Conservation (phyloP, 495 filamentous ascomycete genomes). For the Aspergillus carlsbadensis region DNA sequence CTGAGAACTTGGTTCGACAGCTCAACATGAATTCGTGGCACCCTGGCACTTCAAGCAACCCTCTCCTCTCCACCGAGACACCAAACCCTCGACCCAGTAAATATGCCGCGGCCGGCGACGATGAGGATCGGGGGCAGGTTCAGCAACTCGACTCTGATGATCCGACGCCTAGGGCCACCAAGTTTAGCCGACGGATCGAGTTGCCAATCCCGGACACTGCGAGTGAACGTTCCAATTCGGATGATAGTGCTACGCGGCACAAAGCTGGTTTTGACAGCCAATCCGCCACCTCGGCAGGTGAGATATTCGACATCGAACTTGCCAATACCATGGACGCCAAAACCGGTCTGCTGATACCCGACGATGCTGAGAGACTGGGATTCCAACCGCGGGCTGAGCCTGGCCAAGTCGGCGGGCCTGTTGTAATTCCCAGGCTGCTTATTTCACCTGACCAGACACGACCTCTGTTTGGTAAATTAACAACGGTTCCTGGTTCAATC, state of each 20-base stretch:
- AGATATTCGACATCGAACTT: conserved; percentile 34
- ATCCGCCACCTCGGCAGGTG: conserved; percentile 11
- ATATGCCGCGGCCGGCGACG: conserved; percentile 5
- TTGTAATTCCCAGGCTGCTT: conserved; percentile 5
- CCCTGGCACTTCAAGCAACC: conserved; percentile 31
- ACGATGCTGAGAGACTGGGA: conserved; percentile 22
- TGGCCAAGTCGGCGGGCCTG: neutral
- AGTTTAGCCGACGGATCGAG: conserved; percentile 34
- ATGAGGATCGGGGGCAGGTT: neutral
- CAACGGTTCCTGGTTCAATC: conserved; percentile 43
- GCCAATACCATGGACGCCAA: conserved; percentile 43
- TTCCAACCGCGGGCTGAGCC: conserved; percentile 19
- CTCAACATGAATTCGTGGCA: conserved; percentile 63
- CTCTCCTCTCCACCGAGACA: conserved; percentile 33
- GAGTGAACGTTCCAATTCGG: conserved; percentile 42
- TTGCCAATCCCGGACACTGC: conserved; percentile 43
- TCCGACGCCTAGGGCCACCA: conserved; percentile 35
- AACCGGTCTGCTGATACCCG: conserved; percentile 37
- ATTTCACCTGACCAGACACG: conserved; percentile 35
- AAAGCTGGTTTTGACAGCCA: neutral
- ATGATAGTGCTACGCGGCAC: conserved; percentile 16
- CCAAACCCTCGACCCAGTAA: conserved; percentile 33
- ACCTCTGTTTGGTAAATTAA: conserved; percentile 45
- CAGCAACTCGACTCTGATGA: conserved; percentile 18
- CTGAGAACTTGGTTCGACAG: conserved; percentile 65